Conservation (phyloP, 2,329 filamentous ascomycete species). For the Aspergillus vadensis region DNA sequence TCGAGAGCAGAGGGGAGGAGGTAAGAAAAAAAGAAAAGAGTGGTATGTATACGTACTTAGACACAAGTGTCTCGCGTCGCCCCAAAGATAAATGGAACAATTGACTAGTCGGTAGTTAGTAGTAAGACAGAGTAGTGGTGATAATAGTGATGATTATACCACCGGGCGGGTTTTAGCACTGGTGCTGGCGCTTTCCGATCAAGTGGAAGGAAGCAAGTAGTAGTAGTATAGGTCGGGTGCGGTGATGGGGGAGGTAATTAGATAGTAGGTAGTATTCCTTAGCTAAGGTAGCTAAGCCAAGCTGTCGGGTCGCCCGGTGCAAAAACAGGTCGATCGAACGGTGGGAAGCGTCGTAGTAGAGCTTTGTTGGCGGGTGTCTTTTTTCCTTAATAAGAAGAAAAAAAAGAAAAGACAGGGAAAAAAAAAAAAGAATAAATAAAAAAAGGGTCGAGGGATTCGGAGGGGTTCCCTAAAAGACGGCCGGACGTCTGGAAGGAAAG, state of each 20-base stretch:
- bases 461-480: not conserved
- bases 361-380: not conserved
- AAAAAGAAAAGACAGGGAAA: not conserved
- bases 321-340: slow-evolving; percentile 17
- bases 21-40: not conserved
- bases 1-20: not conserved
- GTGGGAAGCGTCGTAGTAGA: not conserved
- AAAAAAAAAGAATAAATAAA: not conserved
- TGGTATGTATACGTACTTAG: slow-evolving; percentile 19
- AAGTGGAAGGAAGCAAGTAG: slow-evolving; percentile 15
- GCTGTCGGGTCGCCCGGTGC: slow-evolving; percentile 25
- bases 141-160: slow-evolving; percentile 10
- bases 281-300: slow-evolving; percentile 22
- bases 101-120: no score
- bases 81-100: not conserved
- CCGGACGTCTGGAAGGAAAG: slow-evolving; percentile 1
- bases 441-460: slow-evolving; percentile 3
- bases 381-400: slow-evolving; percentile 6
- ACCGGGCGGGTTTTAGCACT: slow-evolving; percentile 15
- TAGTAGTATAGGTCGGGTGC: not conserved
- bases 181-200: slow-evolving; percentile 15
- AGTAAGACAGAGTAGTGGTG: no score
- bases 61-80: not conserved
- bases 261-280: no score
- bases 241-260: not conserved